These are phyloP conservation scores for Thermochaetoides dissita DNA, from an alignment of 2,329 filamentous ascomycete species.

Conservation along the genomic window DNA sequence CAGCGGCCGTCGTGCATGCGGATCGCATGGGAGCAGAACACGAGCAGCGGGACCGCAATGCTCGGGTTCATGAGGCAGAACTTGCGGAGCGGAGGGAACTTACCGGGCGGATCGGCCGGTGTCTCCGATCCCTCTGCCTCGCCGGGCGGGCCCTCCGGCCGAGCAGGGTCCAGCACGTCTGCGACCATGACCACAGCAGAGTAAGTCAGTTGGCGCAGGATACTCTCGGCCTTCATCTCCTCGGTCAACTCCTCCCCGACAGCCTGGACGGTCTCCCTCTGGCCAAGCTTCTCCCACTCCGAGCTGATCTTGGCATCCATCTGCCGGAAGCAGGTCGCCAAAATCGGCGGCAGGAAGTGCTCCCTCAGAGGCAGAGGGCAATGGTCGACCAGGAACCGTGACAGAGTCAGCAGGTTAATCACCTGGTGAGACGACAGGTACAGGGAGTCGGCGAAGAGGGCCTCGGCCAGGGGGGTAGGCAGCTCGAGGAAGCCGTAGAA, in stretches of 20 bases:
- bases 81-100: conserved; percentile 52
- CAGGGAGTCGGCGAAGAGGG: conserved; percentile 69
- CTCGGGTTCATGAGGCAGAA: conserved; percentile 68
- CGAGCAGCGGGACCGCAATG: conserved; percentile 74
- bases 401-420: conserved; percentile 80
- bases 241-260: conserved; percentile 71
- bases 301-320: conserved; percentile 75
- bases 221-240: conserved; percentile 97
- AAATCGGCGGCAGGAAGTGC: conserved; percentile 72
- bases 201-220: conserved; percentile 82
- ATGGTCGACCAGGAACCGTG: conserved; percentile 78
- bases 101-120: conserved; percentile 17
- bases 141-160: conserved; percentile 16
- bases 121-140: not conserved
- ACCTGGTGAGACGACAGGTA: conserved; percentile 84
- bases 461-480: conserved; percentile 66
- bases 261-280: conserved; percentile 45
- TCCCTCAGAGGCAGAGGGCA: conserved; percentile 67
- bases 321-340: conserved; percentile 69
- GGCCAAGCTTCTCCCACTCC: conserved; percentile 71
- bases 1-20: conserved; percentile 81
- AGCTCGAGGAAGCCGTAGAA: conserved; percentile 87
- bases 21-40: conserved; percentile 85
- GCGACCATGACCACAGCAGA: conserved; percentile 85
- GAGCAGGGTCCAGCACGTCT: conserved; percentile 66